phyloP scores from a whole-genome alignment of 192 early-diverging fungal species.

The Tieghemiomyces parasiticus region DNA sequence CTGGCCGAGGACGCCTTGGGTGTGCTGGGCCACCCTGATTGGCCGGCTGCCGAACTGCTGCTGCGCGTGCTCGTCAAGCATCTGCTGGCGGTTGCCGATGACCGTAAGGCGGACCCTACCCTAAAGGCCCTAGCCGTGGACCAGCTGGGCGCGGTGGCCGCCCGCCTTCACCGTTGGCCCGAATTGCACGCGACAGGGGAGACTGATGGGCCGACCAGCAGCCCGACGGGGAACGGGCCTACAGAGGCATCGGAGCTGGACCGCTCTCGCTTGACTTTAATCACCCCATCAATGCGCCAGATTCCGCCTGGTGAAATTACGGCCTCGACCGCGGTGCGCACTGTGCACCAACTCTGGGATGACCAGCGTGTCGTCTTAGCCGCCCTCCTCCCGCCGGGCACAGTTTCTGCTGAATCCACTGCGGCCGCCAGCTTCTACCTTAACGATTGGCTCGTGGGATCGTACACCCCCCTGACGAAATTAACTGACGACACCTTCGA shows the following conservation, averaged over 20 bases:
- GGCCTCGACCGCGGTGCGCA: not conserved
- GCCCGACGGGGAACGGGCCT: too few relatives aligned
- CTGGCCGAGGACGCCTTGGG: conserved; percentile 55
- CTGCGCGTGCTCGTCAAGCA: conserved; percentile 48
- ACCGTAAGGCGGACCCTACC: conserved; percentile 36
- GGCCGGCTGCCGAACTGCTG: conserved; percentile 75
- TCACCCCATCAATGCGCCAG: not conserved
- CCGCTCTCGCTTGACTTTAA: not conserved
- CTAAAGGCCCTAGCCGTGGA: conserved; percentile 46
- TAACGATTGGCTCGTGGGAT: not conserved
- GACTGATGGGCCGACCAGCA: not conserved
- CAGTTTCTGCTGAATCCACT: not conserved
- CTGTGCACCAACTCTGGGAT: conserved; percentile 9
- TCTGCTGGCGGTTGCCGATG: conserved; percentile 48
- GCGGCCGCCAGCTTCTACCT: conserved; percentile 4
- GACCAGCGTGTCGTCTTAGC: not conserved
- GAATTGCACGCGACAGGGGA: not conserved
- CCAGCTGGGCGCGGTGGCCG: conserved; percentile 39
- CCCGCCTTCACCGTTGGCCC: conserved; percentile 24
- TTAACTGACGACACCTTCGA: not conserved
- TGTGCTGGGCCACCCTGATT: conserved; percentile 69
- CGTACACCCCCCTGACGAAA: not conserved
- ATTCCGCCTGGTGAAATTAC: conserved; percentile 1
- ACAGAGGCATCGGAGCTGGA: too few relatives aligned
- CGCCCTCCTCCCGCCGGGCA: not conserved